Conservation (phyloP, 192 early-diverging fungal species). For the Thamnidium elegans region DNA sequence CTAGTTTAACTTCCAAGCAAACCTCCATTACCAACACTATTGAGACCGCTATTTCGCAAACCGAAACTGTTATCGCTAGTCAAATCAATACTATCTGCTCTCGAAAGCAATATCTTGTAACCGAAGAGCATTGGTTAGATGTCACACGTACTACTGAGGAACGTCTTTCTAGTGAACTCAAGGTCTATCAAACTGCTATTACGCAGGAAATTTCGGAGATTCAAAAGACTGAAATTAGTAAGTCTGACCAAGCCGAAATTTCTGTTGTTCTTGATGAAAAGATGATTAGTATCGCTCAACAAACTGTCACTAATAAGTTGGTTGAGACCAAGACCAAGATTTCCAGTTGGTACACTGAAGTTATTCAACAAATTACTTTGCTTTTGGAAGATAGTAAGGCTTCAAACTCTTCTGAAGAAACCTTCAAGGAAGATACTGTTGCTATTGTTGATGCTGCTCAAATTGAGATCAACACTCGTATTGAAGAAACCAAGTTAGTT, state of each 20-base stretch:
- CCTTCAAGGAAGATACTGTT: neutral
- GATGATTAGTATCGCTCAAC: conserved; percentile 13
- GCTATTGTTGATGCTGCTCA: conserved; percentile 13
- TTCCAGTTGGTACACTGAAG: conserved; percentile 4
- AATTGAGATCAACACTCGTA: conserved; percentile 1
- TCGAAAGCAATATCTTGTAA: neutral
- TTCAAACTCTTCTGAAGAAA: neutral
- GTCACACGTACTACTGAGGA: conserved; percentile 6
- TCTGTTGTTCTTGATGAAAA: conserved; percentile 9
- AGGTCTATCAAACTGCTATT: conserved; percentile 12
- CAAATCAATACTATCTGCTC: conserved; percentile 12
- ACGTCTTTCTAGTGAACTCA: conserved; percentile 1
- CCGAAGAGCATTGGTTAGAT: conserved; percentile 12
- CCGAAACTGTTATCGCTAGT: neutral
- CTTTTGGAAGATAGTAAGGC: neutral
- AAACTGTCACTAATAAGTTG: conserved; percentile 4
- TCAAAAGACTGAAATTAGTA: neutral
- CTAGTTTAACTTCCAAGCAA: conserved; percentile 1
- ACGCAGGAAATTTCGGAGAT: conserved; percentile 14
- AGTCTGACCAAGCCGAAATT: neutral
- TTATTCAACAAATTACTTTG: conserved; percentile 11
- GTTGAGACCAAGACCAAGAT: conserved; percentile 14
- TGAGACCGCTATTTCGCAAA: conserved; percentile 13
- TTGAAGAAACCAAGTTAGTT: conserved; percentile 20
- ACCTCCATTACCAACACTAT: conserved; percentile 10